phyloP scores from a whole-genome alignment of 2,329 filamentous ascomycete species.

The Didymellaceae sp. region DNA sequence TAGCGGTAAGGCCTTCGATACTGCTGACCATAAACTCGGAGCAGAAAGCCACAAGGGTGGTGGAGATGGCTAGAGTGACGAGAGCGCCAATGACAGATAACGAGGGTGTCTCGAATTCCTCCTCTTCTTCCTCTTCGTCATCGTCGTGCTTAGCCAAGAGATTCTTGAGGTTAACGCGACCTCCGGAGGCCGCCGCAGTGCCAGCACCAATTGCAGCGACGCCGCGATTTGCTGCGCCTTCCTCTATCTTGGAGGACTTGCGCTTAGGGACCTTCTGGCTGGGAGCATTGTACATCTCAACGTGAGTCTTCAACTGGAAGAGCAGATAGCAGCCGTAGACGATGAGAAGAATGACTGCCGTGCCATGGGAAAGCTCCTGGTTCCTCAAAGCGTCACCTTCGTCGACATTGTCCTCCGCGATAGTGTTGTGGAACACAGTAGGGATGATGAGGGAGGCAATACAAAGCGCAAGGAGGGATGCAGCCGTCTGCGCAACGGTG shows the following conservation, averaged over 20 bases:
- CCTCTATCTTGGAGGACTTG: constrained; percentile 53
- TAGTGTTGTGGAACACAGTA: constrained; percentile 70
- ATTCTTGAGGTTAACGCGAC: constrained; percentile 58
- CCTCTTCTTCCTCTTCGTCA: constrained; percentile 58
- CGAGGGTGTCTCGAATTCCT: constrained; percentile 78
- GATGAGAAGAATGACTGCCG: constrained; percentile 78
- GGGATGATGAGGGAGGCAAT: constrained; percentile 87
- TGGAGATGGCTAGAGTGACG: constrained; percentile 72
- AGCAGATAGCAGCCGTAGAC: constrained; percentile 85
- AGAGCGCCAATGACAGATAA: constrained; percentile 76
- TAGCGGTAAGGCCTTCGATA: constrained; percentile 61
- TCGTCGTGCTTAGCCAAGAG: constrained; percentile 47
- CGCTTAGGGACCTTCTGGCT: constrained; percentile 76
- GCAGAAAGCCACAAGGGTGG: constrained; percentile 80
- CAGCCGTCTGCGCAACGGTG: constrained; percentile 87
- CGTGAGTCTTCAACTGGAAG: constrained; percentile 91
- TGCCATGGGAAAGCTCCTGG: constrained; percentile 67
- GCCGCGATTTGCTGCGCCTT: constrained; percentile 58
- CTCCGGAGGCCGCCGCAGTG: constrained; percentile 58
- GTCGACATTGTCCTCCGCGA: constrained; percentile 32
- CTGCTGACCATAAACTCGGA: constrained; percentile 69
- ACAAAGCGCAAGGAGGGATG: constrained; percentile 78
- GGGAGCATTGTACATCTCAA: constrained; percentile 77
- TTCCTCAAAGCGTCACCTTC: constrained; percentile 37
- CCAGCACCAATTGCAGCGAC: constrained; percentile 61